phyloP scores from a whole-genome alignment of 176 grass and related monocot species.

The Tillandsia leiboldiana region DNA sequence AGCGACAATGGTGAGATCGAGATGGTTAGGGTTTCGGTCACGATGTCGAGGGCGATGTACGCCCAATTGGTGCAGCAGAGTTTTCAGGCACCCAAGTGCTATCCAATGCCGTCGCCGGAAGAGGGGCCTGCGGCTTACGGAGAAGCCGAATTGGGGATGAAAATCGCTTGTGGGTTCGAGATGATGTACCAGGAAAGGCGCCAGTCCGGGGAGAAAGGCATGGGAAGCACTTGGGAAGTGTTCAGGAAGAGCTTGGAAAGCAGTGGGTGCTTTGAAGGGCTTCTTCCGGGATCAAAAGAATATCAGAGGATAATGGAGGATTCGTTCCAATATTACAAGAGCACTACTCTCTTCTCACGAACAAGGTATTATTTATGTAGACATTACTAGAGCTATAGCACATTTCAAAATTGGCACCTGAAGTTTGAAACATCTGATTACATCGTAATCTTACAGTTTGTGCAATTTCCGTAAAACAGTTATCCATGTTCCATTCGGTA shows the following conservation, averaged over 20 bases:
- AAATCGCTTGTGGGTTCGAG: slow-evolving; percentile 88
- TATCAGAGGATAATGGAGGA: slow-evolving; percentile 65
- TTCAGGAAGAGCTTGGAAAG: slow-evolving; percentile 70
- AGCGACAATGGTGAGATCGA: slow-evolving; percentile 37
- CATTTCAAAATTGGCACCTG: too few species aligned
- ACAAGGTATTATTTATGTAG: slow-evolving; percentile 33
- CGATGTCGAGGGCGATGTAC: slow-evolving; percentile 83
- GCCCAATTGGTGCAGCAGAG: slow-evolving; percentile 87
- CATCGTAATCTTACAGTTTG: not conserved
- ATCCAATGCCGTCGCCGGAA: slow-evolving; percentile 71
- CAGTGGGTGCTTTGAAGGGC: slow-evolving; percentile 58
- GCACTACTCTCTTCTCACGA: slow-evolving; percentile 45
- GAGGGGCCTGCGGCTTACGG: slow-evolving; percentile 42
- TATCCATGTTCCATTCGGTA: too few species aligned
- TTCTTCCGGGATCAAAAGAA: slow-evolving; percentile 81
- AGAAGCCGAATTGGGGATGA: slow-evolving; percentile 87
- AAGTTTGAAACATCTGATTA: too few species aligned
- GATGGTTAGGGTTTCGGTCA: slow-evolving; percentile 61
- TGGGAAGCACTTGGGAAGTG: slow-evolving; percentile 70
- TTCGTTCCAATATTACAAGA: slow-evolving; percentile 78
- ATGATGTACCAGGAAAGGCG: slow-evolving; percentile 94
- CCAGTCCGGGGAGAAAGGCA: slow-evolving; percentile 49
- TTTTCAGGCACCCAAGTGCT: slow-evolving; percentile 67
- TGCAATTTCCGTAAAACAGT: not conserved
- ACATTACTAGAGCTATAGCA: too few species aligned